Conservation (phyloP, 2,329 filamentous ascomycete species). For the Phoma sp. region DNA sequence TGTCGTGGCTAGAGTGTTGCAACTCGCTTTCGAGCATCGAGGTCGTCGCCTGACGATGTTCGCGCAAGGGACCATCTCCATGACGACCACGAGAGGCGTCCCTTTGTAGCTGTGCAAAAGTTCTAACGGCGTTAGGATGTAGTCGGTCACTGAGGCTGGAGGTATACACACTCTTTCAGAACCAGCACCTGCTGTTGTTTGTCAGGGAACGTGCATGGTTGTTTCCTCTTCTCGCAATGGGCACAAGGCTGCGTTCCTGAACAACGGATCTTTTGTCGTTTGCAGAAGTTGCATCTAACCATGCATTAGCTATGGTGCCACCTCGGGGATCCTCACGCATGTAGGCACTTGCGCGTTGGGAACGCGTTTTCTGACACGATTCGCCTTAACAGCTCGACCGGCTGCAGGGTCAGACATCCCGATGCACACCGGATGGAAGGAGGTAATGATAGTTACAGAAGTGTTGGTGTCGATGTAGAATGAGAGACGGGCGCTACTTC, state of each 20-base stretch:
- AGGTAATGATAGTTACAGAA: no score
- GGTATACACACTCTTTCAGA: background rate
- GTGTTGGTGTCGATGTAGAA: no score
- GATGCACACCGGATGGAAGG: no score
- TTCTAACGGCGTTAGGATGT: background rate
- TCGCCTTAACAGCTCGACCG: background rate
- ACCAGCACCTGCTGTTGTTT: constrained; percentile 2
- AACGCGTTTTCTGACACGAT: constrained; percentile 2
- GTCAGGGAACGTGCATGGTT: background rate
- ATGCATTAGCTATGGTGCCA: no score
- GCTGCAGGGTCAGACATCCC: background rate
- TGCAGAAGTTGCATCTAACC: constrained; percentile 3
- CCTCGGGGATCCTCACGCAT: no score
- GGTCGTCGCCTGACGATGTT: background rate
- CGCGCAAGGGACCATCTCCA: no score
- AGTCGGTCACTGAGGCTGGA: no score
- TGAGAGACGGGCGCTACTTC: no score
- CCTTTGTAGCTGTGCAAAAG: background rate
- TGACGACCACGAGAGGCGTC: background rate
- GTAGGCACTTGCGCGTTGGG: background rate
- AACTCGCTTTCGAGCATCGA: background rate
- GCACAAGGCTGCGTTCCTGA: background rate
- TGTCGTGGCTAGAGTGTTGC: background rate
- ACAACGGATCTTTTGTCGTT: constrained; percentile 5
- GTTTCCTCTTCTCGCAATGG: background rate